A percentile compares a stretch with the other conserved stretches of the same genome.
Conservation (phyloP, 768 basidiomycete genomes). For the Collybiopsis confluens region DNA sequence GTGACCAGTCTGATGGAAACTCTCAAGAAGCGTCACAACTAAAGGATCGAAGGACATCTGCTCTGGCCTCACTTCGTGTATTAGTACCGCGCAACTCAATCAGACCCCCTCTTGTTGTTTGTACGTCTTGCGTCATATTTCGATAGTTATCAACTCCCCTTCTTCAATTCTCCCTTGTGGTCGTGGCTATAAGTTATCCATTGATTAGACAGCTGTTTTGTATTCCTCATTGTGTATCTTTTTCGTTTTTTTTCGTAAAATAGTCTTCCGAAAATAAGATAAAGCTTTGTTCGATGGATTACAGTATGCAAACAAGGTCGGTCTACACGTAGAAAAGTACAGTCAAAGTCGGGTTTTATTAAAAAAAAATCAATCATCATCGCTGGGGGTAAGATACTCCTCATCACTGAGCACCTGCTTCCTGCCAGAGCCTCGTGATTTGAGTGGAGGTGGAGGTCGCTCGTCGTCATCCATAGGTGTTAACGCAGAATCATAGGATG, state of each 20-base stretch:
- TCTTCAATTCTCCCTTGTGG: background rate
- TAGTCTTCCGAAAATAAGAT: background rate
- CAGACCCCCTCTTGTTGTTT: too few species aligned
- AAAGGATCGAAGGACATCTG: background rate
- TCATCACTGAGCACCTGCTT: conserved; percentile 76
- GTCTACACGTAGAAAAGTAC: background rate
- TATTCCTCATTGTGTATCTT: background rate
- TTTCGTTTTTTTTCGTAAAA: background rate
- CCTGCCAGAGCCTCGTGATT: conserved; percentile 56
- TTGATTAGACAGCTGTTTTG: background rate
- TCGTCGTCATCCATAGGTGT: conserved; percentile 84
- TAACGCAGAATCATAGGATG: conserved; percentile 57
- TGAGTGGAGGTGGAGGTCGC: conserved; percentile 46
- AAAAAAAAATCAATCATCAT: conserved; percentile 49
- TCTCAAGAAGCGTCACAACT: conserved; percentile 16
- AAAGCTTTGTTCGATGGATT: background rate
- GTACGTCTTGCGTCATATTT: background rate
- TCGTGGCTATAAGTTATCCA: background rate
- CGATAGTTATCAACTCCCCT: too few species aligned
- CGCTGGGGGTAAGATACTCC: conserved; percentile 47
- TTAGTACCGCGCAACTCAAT: background rate
- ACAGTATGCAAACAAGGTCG: background rate
- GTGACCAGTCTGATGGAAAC: conserved; percentile 44
- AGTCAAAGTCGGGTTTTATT: background rate
- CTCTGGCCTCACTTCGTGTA: background rate